Percentiles rank a stretch among this genome's conserved stretches.
Conservation (phyloP, 2,329 filamentous ascomycete genomes). For the Aspergillus pseudoviridinutans region DNA sequence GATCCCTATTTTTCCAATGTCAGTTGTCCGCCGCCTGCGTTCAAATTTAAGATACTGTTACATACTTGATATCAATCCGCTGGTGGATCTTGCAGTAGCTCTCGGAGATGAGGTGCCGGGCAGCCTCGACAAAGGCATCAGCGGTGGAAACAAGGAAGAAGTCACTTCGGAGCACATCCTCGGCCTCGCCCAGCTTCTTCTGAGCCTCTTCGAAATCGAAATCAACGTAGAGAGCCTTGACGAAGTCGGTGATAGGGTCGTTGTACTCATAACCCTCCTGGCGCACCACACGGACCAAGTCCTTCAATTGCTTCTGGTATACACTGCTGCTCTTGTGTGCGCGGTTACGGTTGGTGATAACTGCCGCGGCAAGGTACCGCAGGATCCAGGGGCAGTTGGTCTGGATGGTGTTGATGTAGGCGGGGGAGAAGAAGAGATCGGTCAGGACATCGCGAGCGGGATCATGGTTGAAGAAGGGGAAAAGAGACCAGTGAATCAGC, state of each 20-base stretch:
- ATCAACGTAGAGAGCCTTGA: constrained; percentile 91
- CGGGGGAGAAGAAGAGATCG: constrained; percentile 93
- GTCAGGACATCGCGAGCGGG: constrained; percentile 83
- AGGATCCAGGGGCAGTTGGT: constrained; percentile 95
- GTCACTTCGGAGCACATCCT: constrained; percentile 86
- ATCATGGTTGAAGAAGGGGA: constrained; percentile 98
- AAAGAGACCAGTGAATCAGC: constrained; percentile 97
- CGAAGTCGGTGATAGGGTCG: constrained; percentile 93
- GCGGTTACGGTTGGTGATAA: constrained; percentile 87
- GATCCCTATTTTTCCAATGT: constrained; percentile 55
- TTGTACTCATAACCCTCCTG: constrained; percentile 98
- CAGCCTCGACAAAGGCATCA: constrained; percentile 88
- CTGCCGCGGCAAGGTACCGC: constrained; percentile 86
- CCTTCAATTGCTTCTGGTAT: constrained; percentile 99
- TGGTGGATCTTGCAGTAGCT: constrained; percentile 99
- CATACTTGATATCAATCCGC: constrained; percentile 88
- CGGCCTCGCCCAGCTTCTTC: constrained; percentile 78
- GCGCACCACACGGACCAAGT: constrained; percentile 88
- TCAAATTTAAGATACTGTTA: constrained; percentile 13
- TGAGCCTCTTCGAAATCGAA: constrained; percentile 98
- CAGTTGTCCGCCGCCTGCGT: constrained; percentile 8
- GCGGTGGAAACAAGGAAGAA: constrained; percentile 88
- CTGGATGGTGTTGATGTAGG: constrained; percentile 99
- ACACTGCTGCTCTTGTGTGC: constrained; percentile 70
- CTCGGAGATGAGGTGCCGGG: constrained; percentile 94